Conservation (phyloP, 2,329 filamentous ascomycete species). For the Didymella segeticola region DNA sequence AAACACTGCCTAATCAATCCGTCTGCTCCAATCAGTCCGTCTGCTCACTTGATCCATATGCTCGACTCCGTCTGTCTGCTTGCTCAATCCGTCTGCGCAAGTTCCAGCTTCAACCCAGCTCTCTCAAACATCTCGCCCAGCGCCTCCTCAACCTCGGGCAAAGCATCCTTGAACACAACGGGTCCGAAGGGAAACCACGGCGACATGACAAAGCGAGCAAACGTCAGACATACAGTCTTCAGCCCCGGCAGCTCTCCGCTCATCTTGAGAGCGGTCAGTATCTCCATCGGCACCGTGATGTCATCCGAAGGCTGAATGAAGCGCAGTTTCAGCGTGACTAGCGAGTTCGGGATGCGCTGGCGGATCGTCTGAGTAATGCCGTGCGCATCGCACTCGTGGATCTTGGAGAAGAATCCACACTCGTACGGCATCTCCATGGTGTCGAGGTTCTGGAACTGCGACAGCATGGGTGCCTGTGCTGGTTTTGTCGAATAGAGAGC, state of each 20-base stretch:
- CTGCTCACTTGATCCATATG: no score
- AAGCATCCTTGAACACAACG: not conserved
- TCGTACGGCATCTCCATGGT: not conserved
- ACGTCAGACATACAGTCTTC: not conserved
- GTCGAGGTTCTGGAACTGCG: not conserved
- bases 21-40: no score
- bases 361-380: not conserved
- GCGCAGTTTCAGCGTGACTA: not conserved
- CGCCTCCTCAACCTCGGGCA: not conserved
- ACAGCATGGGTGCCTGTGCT: not conserved
- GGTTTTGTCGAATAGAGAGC: not conserved
- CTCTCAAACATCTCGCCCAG: not conserved
- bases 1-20: no score
- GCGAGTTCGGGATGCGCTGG: not conserved
- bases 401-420: not conserved
- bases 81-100: conserved; percentile 8
- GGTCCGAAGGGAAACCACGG: not conserved
- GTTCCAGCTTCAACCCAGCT: not conserved
- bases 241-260: not conserved
- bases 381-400: not conserved
- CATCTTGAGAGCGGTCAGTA: not conserved
- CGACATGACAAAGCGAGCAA: not conserved
- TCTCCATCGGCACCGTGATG: not conserved
- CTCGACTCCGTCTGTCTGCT: no score
- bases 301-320: not conserved